phyloP scores from a whole-genome alignment of 2,329 filamentous ascomycete species.

The Botryosphaeria agaves region DNA sequence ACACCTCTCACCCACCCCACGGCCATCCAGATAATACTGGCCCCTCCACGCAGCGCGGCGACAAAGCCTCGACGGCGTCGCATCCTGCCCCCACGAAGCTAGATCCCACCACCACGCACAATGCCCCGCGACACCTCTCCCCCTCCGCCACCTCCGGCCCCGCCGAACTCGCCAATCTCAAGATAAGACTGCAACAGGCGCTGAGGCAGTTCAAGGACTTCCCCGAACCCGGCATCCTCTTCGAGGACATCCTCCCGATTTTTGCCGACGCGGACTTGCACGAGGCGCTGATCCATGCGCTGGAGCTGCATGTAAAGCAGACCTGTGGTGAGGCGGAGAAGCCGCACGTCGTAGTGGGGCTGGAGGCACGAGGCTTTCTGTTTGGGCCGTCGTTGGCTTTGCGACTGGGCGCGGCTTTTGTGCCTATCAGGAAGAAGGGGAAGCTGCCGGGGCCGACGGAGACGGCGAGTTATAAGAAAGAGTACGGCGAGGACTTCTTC shows the following conservation, averaged over 20 bases:
- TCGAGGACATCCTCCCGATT: constrained; percentile 95
- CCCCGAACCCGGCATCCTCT: constrained; percentile 79
- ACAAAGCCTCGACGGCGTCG: constrained; percentile 14
- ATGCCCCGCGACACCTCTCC: constrained; percentile 30
- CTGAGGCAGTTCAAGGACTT: constrained; percentile 86
- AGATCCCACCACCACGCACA: constrained; percentile 13
- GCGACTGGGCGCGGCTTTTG: constrained; percentile 68
- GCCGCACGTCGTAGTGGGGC: constrained; percentile 80
- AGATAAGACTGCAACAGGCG: constrained; percentile 48
- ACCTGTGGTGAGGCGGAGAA: constrained; percentile 39
- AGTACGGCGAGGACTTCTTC: constrained; percentile 90
- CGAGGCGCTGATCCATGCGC: constrained; percentile 59
- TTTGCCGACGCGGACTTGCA: constrained; percentile 67
- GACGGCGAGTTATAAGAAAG: constrained; percentile 79
- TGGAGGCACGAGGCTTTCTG: constrained; percentile 88
- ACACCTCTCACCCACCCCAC: constrained; percentile 9
- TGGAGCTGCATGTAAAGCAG: constrained; percentile 64
- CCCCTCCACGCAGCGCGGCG: constrained; percentile 9
- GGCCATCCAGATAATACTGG: constrained; percentile 11
- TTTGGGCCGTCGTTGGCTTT: constrained; percentile 84
- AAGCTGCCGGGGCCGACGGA: constrained; percentile 85
- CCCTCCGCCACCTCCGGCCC: constrained; percentile 29
- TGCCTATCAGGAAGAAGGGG: constrained; percentile 85
- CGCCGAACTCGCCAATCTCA: constrained; percentile 43
- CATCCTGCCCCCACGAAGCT: constrained; percentile 13